Percentiles rank a stretch among this genome's conserved stretches.
Evolutionary conservation across 2,329 filamentous ascomycete species (phyloP).

Genomic region (Ophiostoma quercus): DNA sequence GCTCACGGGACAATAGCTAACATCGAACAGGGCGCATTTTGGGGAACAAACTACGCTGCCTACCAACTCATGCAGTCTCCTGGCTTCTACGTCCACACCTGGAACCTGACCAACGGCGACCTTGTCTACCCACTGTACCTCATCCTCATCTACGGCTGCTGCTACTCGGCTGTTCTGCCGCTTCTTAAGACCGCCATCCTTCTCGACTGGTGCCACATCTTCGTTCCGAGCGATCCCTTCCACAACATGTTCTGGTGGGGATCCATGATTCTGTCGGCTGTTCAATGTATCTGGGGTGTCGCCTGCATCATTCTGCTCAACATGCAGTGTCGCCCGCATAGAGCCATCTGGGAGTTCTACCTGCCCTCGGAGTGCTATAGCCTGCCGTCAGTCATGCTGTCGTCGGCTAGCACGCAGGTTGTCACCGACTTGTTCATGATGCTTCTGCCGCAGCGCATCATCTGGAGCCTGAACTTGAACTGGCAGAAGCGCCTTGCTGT

Average conservation of each 20-base stretch:
- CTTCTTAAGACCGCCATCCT: not conserved
- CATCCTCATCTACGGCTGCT: conserved; percentile 5
- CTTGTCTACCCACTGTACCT: not conserved
- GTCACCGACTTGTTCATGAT: not conserved
- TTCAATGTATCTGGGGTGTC: not conserved
- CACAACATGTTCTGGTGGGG: not conserved
- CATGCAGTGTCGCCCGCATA: conserved; percentile 7
- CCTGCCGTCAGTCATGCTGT: not conserved
- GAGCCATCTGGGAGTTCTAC: conserved; percentile 9
- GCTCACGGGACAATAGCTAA: not conserved
- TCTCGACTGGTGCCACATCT: conserved; percentile 2
- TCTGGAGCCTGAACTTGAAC: not conserved
- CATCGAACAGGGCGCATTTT: not conserved
- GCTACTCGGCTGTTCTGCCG: not conserved
- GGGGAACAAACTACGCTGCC: not conserved
- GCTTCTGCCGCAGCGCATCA: not conserved
- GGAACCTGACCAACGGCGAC: not conserved
- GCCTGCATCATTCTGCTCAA: not conserved
- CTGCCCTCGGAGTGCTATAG: not conserved
- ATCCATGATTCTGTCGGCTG: not conserved
- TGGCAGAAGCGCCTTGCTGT: not conserved
- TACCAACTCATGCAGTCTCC: not conserved
- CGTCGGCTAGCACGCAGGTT: not conserved
- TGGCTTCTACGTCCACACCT: not conserved
- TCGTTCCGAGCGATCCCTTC: not conserved